Conservation (phyloP, 2,329 filamentous ascomycete genomes). For the Phyllosticta capitalensis region DNA sequence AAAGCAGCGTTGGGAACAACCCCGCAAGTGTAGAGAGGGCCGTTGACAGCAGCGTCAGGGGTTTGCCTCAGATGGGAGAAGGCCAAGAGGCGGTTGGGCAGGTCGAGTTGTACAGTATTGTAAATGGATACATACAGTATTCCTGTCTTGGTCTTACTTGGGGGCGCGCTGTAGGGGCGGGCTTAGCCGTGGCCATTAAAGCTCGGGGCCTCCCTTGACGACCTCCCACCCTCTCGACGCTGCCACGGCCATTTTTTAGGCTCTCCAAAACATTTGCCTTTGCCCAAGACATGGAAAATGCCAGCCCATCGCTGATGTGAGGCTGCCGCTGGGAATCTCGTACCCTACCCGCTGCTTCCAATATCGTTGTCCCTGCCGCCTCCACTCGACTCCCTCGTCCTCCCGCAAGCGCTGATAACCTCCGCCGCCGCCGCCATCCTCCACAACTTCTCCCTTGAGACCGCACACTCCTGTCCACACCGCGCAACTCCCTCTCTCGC, state of each 20-base stretch:
- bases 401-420: conserved; percentile 4
- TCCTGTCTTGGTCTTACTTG: too few relatives aligned
- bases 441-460: neutral
- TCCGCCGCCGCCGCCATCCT: conserved; percentile 14
- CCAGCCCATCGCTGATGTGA: neutral
- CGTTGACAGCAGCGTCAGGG: too few relatives aligned
- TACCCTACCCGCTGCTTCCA: neutral
- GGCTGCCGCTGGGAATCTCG: neutral
- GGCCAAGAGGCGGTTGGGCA: too few relatives aligned
- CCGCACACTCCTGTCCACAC: neutral
- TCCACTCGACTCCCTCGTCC: neutral
- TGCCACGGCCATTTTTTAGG: neutral
- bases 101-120: too few relatives aligned
- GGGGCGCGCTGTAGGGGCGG: neutral
- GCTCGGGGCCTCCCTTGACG: neutral
- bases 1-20: too few relatives aligned
- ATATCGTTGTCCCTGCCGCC: neutral
- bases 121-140: neutral
- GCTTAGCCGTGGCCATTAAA: neutral
- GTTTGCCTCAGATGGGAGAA: too few relatives aligned
- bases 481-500: neutral
- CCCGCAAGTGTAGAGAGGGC: too few relatives aligned
- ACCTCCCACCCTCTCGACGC: too few relatives aligned
- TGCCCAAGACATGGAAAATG: neutral
- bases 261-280: neutral